Evolutionary conservation across 805 yeast species (phyloP).

Genomic region (Maudiozyma pseudohumilis): DNA sequence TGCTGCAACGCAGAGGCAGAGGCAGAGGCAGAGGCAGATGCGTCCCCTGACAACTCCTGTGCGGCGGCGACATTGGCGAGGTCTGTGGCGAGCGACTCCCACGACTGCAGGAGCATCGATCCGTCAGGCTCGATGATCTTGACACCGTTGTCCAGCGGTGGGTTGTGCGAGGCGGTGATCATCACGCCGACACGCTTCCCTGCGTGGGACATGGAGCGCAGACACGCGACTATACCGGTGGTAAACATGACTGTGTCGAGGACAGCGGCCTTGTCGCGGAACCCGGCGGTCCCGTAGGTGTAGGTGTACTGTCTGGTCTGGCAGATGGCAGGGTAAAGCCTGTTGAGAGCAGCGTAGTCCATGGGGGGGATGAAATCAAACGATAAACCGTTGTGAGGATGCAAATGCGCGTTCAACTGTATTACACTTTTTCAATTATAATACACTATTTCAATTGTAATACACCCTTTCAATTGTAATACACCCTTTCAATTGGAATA

Average conservation of each 20-base stretch:
- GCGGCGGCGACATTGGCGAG: constrained; percentile 57
- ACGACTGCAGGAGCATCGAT: constrained; percentile 69
- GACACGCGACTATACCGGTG: constrained; percentile 71
- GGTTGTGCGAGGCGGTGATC: constrained; percentile 95
- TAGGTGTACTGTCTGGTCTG: constrained; percentile 35
- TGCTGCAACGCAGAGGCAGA: constrained; percentile 32
- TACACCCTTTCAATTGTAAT: too few relatives aligned
- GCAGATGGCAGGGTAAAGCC: too few relatives aligned
- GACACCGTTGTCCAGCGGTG: constrained; percentile 85
- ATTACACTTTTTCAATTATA: not conserved
- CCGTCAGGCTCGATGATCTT: constrained; percentile 92
- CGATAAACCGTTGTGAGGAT: too few relatives aligned
- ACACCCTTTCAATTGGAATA: not conserved
- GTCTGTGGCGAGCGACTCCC: constrained; percentile 77
- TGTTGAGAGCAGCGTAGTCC: too few relatives aligned
- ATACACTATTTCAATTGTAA: too few relatives aligned
- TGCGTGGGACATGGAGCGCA: constrained; percentile 62
- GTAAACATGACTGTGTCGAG: constrained; percentile 77
- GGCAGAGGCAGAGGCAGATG: too few relatives aligned
- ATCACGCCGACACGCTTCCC: constrained; percentile 83
- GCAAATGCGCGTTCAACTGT: not conserved
- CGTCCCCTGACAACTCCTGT: too few relatives aligned
- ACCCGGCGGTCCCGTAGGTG: constrained; percentile 96
- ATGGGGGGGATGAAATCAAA: too few relatives aligned
- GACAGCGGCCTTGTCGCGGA: constrained; percentile 60